Evolutionary conservation across 2,329 filamentous ascomycete genomes (phyloP).

Genomic region (Arthrobotrys pseudoclavata): DNA sequence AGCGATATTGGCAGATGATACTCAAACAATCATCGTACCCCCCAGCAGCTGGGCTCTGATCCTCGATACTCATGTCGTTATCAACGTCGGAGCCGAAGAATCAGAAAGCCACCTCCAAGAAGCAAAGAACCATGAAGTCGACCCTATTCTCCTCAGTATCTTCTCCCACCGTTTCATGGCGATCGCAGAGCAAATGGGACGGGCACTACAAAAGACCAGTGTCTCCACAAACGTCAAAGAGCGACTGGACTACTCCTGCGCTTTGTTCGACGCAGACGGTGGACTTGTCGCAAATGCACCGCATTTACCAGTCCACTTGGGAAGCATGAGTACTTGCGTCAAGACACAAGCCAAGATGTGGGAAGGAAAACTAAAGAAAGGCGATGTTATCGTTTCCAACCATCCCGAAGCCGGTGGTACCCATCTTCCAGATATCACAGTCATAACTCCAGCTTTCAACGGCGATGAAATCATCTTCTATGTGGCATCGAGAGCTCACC

Average conservation of each 20-base stretch:
- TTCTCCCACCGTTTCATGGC: conserved; percentile 88
- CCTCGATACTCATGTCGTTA: conserved; percentile 87
- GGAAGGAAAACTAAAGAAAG: conserved; percentile 81
- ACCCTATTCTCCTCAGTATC: conserved; percentile 82
- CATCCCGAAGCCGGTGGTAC: conserved; percentile 88
- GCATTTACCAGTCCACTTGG: conserved; percentile 83
- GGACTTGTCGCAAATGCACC: conserved; percentile 84
- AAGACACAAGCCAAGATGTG: conserved; percentile 83
- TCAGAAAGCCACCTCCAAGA: conserved; percentile 56
- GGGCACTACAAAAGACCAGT: conserved; percentile 82
- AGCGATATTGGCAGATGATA: conserved; percentile 87
- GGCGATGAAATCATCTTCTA: conserved; percentile 84
- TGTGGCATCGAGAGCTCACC: conserved; percentile 82
- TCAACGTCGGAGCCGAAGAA: conserved; percentile 77
- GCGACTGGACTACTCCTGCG: conserved; percentile 85
- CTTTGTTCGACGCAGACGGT: conserved; percentile 81
- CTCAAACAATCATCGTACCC: conserved; percentile 91
- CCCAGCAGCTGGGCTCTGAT: conserved; percentile 82
- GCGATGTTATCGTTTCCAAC: conserved; percentile 86
- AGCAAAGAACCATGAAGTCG: conserved; percentile 69
- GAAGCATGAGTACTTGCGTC: conserved; percentile 88
- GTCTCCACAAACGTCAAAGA: conserved; percentile 86
- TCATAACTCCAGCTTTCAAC: conserved; percentile 83
- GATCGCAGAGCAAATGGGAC: conserved; percentile 87
- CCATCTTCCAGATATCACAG: conserved; percentile 83